These are phyloP conservation scores for Melastoma candidum DNA, from an alignment of 441 rosid species.

Conservation along the genomic window DNA sequence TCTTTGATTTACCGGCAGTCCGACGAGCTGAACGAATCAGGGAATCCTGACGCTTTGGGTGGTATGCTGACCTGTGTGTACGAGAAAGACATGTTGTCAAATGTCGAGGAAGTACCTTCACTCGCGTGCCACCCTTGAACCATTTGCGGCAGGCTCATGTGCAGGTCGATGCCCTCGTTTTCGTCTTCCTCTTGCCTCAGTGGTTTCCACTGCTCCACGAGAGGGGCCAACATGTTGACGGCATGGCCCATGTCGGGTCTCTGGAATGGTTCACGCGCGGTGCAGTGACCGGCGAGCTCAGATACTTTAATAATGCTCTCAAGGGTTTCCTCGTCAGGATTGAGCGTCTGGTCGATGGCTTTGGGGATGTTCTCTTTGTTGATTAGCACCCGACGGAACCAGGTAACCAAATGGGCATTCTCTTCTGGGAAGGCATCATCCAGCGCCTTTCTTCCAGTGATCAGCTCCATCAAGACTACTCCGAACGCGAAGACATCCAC, in stretches of 20 bases:
- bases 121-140: constrained; percentile 53
- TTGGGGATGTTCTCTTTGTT: constrained; percentile 47
- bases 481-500: constrained; percentile 67
- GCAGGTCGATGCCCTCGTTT: constrained; percentile 35
- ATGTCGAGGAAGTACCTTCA: constrained; percentile 50
- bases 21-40: constrained; percentile 31
- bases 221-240: constrained; percentile 51
- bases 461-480: constrained; percentile 55
- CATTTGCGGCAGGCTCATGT: constrained; percentile 55
- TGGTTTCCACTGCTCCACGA: constrained; percentile 64
- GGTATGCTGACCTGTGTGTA: constrained; percentile 48
- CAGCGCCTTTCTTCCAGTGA: constrained; percentile 61
- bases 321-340: constrained; percentile 39
- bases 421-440: constrained; percentile 55
- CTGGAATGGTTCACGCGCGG: constrained; percentile 53
- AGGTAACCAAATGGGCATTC: constrained; percentile 46
- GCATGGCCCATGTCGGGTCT: constrained; percentile 77
- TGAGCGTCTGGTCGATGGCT: constrained; percentile 32
- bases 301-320: constrained; percentile 46
- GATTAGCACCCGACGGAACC: constrained; percentile 48
- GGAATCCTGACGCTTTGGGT: constrained; percentile 33
- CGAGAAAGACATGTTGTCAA: constrained; percentile 24
- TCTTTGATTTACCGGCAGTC: constrained; percentile 35
- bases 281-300: constrained; percentile 68
- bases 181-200: constrained; percentile 37